Base-by-base conservation (phyloP, 352 stramenopile species). In the Peronosclerospora sorghi region DNA sequence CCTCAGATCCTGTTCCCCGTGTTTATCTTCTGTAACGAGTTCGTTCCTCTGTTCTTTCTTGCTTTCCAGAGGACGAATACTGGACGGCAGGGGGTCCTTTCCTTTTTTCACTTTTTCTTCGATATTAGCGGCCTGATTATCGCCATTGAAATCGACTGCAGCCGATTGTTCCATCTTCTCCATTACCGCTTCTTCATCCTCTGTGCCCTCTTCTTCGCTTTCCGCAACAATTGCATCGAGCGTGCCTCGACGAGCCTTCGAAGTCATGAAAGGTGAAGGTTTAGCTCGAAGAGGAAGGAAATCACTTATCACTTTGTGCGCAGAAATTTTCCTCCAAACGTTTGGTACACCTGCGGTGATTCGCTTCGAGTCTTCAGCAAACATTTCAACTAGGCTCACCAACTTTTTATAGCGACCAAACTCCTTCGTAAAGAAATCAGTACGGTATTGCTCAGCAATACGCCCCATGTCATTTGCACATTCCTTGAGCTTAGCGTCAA, bases 351-450 rank as follows among this genome's bases (percentile, higher is more conserved):
- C 58, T 1, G 36, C 14, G 2, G 30, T 29, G 5, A 61, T 51
- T 45, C 65, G 47, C 3, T 72, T 62, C 12, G 65, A 62, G 8
- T 86, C 68, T 6, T 65, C 73, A 6, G 65, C 69, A 23, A 92
- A 86, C 8, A 59, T 71, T 38, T 89, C 76, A 5, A 88, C 75
- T 2, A 83, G 20, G 3, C 52, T 43, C 34, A 82, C 42, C 27
- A 92, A 46, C 5, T 46, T 64, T 49, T 92, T 86, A 52, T 79
- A 88, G 0, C 79, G 70, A n/a, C 73, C 73, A 41, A 69, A 92
- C 36, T 92, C 79, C 14, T 59, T 43, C 43, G 75, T 83, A 43
- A 74, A 48, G 18, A 86, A 85, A 10, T 52, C 36, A 0, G 62
- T 46, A 14, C 72, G 60, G 18, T 68, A 50, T 4, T 40, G 19